Evolutionary conservation across 371 early-diverging fungal genomes (phyloP), one percentile per base, ranked within the genome.

Genomic region (Syncephalastrum monosporum): DNA sequence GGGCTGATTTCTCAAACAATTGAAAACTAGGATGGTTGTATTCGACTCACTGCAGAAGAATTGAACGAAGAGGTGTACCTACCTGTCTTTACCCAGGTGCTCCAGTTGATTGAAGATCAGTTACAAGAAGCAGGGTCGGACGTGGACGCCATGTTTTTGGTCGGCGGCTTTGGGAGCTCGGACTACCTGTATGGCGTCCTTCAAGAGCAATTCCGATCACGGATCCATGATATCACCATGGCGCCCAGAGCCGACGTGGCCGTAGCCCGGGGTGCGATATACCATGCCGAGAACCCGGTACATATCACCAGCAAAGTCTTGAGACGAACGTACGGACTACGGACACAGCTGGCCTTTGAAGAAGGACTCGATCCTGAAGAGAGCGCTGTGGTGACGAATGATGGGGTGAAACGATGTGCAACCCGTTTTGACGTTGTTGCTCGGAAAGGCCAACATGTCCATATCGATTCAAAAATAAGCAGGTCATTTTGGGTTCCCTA

Each of bases 141-240:
- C 23, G 60, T 63, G 38, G 58, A 75, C 5, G 67, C 74, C 17
- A 70, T 77, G 17, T 81, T 77, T 53, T 59, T 81, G 57, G 77
- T 79, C 7, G 82, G 82, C 16, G 82, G 80, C 13, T 79, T 82
- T 61, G 79, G 82, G n/a, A 68, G 78, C 25, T 79, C 79, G 8
- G 64, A 67, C 33, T 79, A 77, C 51, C 59, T 82, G 13, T 74
- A 72, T 50, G 52, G 60, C 13, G 59, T 68, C 17, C 64, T 79
- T 42, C 57, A 64, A 25, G 44, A 64, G 6, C 62, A 56, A 23
- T 79, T 77, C 63, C 53, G 49, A 21, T 56, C 46, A 19, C 43
- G 53, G 42, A 56, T 70, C 10, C 45, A 42, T 3, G 53, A 14
- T 17, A 50, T 65, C 17, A 56, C 55, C 3, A 58, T 63, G 47